Base-by-base conservation (phyloP, 192 early-diverging fungal genomes). In the Fimicolochytrium jonesii region DNA sequence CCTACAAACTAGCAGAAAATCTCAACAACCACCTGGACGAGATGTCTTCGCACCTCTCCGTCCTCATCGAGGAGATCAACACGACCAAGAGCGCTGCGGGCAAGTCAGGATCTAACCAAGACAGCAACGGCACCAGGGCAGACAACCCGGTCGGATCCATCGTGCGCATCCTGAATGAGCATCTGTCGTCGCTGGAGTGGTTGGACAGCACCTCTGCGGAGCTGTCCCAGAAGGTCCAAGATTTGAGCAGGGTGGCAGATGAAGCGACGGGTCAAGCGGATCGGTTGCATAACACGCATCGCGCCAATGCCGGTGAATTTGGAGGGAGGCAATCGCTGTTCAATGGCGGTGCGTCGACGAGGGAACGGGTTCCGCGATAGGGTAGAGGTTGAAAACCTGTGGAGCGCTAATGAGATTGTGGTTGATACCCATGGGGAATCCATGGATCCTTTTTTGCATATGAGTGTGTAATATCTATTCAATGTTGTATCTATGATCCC, bases 121-220 rank as follows among this genome's bases (percentile, higher is more conserved):
- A 25, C 25, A 45, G n/a, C 41, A 61, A 43, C n/a, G 74, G 61
- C 23, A 56, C 46, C 22, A 67, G 53, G 31, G 64, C 46, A 29
- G 68, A 66, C 31, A 81, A 77, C 60, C 76, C 85, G 32, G 68
- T 91, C 43, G 71, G 73, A 32, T 85, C 95, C 68, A 92, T 99
- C 52, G 85, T 89, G 20, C 78, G 87, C 65, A 93, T 99, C 51
- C 78, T 99, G 57, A 93, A 97, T 64, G 76, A 82, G 13, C 96
- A 99, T 65, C 77, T 97, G 73, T 84, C 88, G 20, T 88, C 91
- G 42, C 77, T 99, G 28, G 88, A 94, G 72, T 99, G 96, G 96
- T 83, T 99, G 13, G 93, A 97, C 66, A 63, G 57, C 9, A 75
- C 68, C n/a, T 78, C 86, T 15, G 69, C 69, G 15, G 67, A 80